Percentiles rank a stretch among this genome's conserved stretches.
Evolutionary conservation across 768 basidiomycete species (phyloP).

Genomic region (Lactarius hengduanensis): DNA sequence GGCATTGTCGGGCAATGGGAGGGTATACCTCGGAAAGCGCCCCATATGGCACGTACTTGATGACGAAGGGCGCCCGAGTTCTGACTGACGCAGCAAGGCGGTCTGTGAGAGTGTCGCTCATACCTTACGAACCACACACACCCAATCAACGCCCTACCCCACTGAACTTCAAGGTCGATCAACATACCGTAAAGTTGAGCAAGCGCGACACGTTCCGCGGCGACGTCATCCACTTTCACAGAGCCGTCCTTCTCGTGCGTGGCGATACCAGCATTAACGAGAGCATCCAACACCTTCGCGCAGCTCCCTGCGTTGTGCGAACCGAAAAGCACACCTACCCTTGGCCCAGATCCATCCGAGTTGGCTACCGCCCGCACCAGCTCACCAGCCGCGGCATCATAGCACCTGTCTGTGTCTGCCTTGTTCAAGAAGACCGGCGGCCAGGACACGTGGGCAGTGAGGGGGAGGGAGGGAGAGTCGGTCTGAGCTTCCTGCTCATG

Average conservation of each 20-base stretch:
- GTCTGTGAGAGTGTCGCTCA: constrained; percentile 81
- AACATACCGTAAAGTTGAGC: constrained; percentile 80
- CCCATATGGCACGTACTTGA: constrained; percentile 86
- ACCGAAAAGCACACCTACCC: constrained; percentile 74
- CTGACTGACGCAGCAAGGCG: constrained; percentile 57
- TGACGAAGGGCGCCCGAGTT: constrained; percentile 60
- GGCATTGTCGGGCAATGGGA: background rate
- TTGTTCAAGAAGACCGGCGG: constrained; percentile 72
- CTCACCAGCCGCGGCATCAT: constrained; percentile 56
- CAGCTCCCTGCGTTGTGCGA: constrained; percentile 83
- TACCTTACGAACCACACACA: constrained; percentile 48
- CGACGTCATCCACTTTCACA: constrained; percentile 49
- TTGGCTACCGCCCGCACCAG: constrained; percentile 54
- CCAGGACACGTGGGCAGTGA: constrained; percentile 49
- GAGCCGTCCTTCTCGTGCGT: constrained; percentile 33
- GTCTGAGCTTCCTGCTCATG: constrained; percentile 66
- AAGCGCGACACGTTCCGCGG: constrained; percentile 65
- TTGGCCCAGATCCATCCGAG: constrained; percentile 45
- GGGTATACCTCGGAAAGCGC: constrained; percentile 56
- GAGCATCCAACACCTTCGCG: constrained; percentile 55
- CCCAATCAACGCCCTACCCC: constrained; percentile 5
- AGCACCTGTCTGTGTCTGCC: constrained; percentile 70
- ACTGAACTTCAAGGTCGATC: background rate
- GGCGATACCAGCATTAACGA: constrained; percentile 55
- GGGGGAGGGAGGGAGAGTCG: constrained; percentile 41